phyloP scores from a whole-genome alignment of 2,329 filamentous ascomycete genomes.

The Fusarium sp. region DNA sequence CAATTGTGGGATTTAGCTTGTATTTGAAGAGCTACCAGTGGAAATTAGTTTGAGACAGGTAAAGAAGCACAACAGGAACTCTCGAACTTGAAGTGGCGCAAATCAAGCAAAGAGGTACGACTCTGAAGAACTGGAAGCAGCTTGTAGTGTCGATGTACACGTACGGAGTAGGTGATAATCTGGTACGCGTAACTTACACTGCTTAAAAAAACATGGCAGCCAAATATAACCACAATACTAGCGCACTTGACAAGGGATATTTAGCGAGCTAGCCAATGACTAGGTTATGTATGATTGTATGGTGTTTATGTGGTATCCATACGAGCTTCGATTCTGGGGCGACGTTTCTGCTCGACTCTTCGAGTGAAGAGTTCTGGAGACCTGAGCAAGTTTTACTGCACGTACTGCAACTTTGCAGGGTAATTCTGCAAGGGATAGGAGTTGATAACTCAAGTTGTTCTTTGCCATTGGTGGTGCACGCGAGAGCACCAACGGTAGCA shows the following conservation, averaged over 20 bases:
- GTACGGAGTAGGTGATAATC: not conserved
- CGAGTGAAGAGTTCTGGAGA: constrained; percentile 7
- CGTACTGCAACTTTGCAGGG: too few relatives aligned
- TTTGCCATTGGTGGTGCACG: constrained; percentile 2
- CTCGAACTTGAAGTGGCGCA: constrained; percentile 43
- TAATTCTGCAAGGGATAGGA: constrained; percentile 4
- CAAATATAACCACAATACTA: not conserved
- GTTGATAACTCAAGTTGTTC: constrained; percentile 5
- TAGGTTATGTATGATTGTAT: not conserved
- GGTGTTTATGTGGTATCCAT: not conserved
- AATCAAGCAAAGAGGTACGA: constrained; percentile 45
- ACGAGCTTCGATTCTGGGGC: not conserved
- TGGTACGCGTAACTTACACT: not conserved
- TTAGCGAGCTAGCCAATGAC: not conserved
- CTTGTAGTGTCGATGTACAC: not conserved
- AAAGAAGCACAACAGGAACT: constrained; percentile 46
- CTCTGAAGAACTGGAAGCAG: constrained; percentile 43
- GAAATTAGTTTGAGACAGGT: constrained; percentile 44
- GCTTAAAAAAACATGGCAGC: not conserved
- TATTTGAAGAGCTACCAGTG: constrained; percentile 46
- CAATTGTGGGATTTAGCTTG: constrained; percentile 42
- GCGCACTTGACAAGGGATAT: not conserved
- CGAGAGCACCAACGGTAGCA: constrained; percentile 30
- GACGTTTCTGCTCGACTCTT: constrained; percentile 5
- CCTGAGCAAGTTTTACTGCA: not conserved